Conservation (phyloP, 257 asterid genomes). For the Penstemon eatonii region DNA sequence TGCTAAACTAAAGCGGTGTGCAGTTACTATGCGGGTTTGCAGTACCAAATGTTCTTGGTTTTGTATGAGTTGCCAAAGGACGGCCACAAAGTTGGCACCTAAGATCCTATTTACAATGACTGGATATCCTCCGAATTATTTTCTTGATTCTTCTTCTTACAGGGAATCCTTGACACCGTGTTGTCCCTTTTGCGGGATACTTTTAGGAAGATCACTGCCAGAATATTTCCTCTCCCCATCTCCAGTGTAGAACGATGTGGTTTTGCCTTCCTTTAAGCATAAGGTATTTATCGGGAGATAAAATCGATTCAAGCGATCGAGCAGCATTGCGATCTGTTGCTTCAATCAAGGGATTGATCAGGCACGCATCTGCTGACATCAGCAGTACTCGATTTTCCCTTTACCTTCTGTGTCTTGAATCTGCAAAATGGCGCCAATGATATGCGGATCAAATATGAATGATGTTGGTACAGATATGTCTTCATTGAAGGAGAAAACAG, state of each 20-base stretch:
- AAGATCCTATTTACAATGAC: slow-evolving; percentile 48
- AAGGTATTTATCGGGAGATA: too few relatives aligned
- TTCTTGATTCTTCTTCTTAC: slow-evolving; percentile 28
- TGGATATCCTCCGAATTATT: slow-evolving; percentile 50
- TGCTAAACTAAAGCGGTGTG: slow-evolving; percentile 52
- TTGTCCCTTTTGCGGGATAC: slow-evolving; percentile 89
- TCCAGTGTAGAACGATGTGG: slow-evolving; percentile 39
- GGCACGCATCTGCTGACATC: too few relatives aligned
- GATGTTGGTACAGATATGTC: too few relatives aligned
- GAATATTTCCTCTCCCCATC: slow-evolving; percentile 67
- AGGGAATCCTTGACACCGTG: slow-evolving; percentile 46
- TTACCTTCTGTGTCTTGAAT: too few relatives aligned
- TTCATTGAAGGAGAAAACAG: too few relatives aligned
- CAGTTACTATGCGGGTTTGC: slow-evolving; percentile 66
- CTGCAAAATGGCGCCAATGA: too few relatives aligned
- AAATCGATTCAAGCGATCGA: too few relatives aligned
- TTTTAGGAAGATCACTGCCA: slow-evolving; percentile 70
- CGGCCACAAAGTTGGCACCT: slow-evolving; percentile 55
- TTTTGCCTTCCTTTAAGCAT: too few relatives aligned
- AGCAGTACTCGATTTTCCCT: too few relatives aligned
- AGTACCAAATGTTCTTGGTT: slow-evolving; percentile 70
- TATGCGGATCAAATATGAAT: too few relatives aligned
- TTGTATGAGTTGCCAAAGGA: slow-evolving; percentile 69
- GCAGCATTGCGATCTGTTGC: too few relatives aligned
- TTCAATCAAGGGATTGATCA: too few relatives aligned